These are phyloP conservation scores for Austroboletus eburneus DNA, from an alignment of 768 basidiomycete genomes.

Conservation along the genomic window DNA sequence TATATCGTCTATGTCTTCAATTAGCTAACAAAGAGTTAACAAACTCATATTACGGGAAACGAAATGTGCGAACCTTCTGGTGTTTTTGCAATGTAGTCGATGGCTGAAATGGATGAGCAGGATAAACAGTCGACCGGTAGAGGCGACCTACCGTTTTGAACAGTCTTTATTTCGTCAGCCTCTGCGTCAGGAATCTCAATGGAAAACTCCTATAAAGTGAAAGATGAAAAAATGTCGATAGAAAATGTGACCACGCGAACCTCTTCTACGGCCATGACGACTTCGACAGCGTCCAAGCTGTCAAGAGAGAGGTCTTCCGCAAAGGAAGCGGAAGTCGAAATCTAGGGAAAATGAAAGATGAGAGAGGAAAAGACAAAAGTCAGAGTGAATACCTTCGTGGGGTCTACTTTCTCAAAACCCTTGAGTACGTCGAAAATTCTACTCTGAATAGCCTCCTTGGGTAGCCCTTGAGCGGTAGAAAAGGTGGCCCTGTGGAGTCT, in stretches of 20 bases:
- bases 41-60: slow-evolving; percentile 8
- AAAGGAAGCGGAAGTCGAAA: slow-evolving; percentile 53
- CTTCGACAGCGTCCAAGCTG: slow-evolving; percentile 95
- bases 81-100: slow-evolving; percentile 93
- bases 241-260: slow-evolving; percentile 31
- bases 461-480: slow-evolving; percentile 23
- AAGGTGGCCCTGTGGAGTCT: slow-evolving; percentile 30
- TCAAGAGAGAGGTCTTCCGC: slow-evolving; percentile 63
- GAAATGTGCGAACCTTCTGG: slow-evolving; percentile 63
- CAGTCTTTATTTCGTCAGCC: slow-evolving; percentile 90
- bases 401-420: slow-evolving; percentile 29
- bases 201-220: slow-evolving; percentile 70
- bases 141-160: slow-evolving; percentile 73
- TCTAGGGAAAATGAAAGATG: slow-evolving; percentile 42
- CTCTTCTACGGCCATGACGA: slow-evolving; percentile 99
- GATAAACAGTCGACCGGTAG: neutral
- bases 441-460: slow-evolving; percentile 21
- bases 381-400: slow-evolving; percentile 21
- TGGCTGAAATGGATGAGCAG: slow-evolving; percentile 47
- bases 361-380: slow-evolving; percentile 22
- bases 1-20: slow-evolving; percentile 29
- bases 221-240: slow-evolving; percentile 1
- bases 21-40: slow-evolving; percentile 38
- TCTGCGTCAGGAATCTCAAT: slow-evolving; percentile 98
- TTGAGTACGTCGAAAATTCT: slow-evolving; percentile 30